Evolutionary conservation across 495 filamentous ascomycete genomes (phyloP).

Genomic region (Aspergillus taichungensis): DNA sequence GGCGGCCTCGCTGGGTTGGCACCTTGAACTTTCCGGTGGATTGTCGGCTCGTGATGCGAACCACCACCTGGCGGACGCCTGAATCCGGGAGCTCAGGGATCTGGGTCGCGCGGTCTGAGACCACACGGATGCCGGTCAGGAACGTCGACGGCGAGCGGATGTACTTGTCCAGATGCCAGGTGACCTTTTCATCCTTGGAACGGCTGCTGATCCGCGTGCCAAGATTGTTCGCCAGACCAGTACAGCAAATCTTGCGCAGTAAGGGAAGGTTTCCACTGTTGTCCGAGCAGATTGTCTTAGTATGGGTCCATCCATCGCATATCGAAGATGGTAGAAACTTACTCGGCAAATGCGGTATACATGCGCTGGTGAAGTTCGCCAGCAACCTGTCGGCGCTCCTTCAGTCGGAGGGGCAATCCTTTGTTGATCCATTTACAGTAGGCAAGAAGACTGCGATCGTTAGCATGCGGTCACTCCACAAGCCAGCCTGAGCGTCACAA

Average conservation of each 20-base stretch:
- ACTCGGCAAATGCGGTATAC: constrained; percentile 63
- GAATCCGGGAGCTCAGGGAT: constrained; percentile 40
- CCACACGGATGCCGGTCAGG: constrained; percentile 40
- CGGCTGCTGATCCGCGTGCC: constrained; percentile 47
- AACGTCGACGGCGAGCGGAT: constrained; percentile 40
- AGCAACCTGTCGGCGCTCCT: constrained; percentile 31
- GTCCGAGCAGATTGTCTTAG: neutral
- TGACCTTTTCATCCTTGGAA: constrained; percentile 36
- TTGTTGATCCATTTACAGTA: constrained; percentile 30
- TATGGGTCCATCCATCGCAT: neutral
- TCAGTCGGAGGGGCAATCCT: constrained; percentile 30
- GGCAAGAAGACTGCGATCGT: constrained; percentile 29
- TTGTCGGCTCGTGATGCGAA: constrained; percentile 64
- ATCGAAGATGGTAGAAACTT: constrained; percentile 13
- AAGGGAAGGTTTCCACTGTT: constrained; percentile 47
- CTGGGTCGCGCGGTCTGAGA: constrained; percentile 48
- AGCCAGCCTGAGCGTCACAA: neutral
- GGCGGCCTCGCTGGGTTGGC: neutral
- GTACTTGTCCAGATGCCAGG: constrained; percentile 62
- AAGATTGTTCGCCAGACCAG: constrained; percentile 50
- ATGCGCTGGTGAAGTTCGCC: constrained; percentile 55
- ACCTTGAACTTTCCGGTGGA: constrained; percentile 20
- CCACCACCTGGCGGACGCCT: constrained; percentile 59
- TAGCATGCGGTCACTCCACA: constrained; percentile 5
- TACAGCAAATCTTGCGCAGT: constrained; percentile 50